Evolutionary conservation across 495 filamentous ascomycete genomes (phyloP).

Genomic region (Choiromyces venosus): DNA sequence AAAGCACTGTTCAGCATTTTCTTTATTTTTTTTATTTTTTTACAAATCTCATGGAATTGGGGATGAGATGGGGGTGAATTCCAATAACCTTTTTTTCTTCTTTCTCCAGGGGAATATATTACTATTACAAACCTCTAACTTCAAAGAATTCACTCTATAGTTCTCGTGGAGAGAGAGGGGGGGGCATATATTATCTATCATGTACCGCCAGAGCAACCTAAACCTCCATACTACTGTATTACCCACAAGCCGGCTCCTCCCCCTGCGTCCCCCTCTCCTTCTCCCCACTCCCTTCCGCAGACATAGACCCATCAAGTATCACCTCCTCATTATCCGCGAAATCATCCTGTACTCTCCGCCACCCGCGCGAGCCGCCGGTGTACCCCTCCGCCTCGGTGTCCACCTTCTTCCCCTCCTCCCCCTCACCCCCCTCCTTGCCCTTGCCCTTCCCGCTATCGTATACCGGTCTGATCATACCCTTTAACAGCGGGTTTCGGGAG

Average conservation of each 20-base stretch:
- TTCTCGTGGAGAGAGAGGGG: no score
- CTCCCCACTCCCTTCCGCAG: slow-evolving; percentile 60
- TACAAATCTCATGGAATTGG: no score
- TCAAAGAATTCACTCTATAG: background rate
- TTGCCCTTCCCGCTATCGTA: slow-evolving; percentile 55
- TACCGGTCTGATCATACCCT: slow-evolving; percentile 70
- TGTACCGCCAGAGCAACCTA: background rate
- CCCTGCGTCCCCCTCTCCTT: slow-evolving; percentile 46
- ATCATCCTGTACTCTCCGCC: slow-evolving; percentile 90
- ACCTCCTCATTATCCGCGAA: slow-evolving; percentile 84
- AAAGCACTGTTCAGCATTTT: no score
- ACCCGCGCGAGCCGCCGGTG: slow-evolving; percentile 50
- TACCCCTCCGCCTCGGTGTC: slow-evolving; percentile 43
- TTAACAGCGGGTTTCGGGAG: slow-evolving; percentile 77
- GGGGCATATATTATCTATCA: background rate
- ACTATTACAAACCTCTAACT: background rate
- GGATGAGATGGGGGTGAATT: no score
- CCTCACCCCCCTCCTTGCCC: slow-evolving; percentile 44
- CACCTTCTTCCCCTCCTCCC: slow-evolving; percentile 44
- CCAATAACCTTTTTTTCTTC: no score
- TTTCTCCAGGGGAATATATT: background rate
- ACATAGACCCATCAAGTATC: slow-evolving; percentile 90
- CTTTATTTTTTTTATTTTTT: no score
- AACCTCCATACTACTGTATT: no score
- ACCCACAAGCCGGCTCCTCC: slow-evolving; percentile 50